A percentile compares a stretch with the other conserved stretches of the same genome.
These are phyloP conservation scores for Dioszegia hungarica DNA, from an alignment of 768 basidiomycete species.

Conservation along the genomic window DNA sequence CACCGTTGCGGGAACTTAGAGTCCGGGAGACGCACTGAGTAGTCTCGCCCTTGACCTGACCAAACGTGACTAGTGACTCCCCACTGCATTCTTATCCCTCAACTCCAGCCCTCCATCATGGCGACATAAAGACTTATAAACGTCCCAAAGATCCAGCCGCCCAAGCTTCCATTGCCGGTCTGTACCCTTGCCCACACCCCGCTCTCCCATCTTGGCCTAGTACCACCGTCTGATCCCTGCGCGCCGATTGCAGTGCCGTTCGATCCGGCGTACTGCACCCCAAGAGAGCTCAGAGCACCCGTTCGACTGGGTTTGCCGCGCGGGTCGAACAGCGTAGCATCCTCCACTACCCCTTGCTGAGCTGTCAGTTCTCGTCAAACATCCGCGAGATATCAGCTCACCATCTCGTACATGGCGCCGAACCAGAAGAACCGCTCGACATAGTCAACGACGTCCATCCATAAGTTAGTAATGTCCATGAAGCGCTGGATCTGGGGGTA, in stretches of 20 bases:
- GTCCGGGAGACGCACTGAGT: too few relatives aligned
- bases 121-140: too few relatives aligned
- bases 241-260: slow-evolving; percentile 11
- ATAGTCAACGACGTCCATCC: slow-evolving; percentile 56
- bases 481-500: slow-evolving; percentile 53
- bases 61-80: too few relatives aligned
- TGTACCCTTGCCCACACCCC: too few relatives aligned
- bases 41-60: too few relatives aligned
- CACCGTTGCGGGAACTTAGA: too few relatives aligned
- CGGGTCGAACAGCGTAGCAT: slow-evolving; percentile 14
- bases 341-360: slow-evolving; percentile 28
- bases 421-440: slow-evolving; percentile 64
- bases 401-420: slow-evolving; percentile 57
- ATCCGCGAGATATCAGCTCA: slow-evolving; percentile 33
- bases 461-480: slow-evolving; percentile 56
- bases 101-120: too few relatives aligned
- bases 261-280: slow-evolving; percentile 24
- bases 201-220: not conserved
- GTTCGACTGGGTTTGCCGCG: slow-evolving; percentile 9
- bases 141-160: too few relatives aligned
- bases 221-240: not conserved
- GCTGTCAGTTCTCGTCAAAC: not conserved
- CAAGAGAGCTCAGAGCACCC: slow-evolving; percentile 20
- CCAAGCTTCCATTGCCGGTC: too few relatives aligned
- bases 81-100: too few relatives aligned